Base-by-base conservation (phyloP, 1,139 yeast genomes). In the Petasospora fabianii region DNA sequence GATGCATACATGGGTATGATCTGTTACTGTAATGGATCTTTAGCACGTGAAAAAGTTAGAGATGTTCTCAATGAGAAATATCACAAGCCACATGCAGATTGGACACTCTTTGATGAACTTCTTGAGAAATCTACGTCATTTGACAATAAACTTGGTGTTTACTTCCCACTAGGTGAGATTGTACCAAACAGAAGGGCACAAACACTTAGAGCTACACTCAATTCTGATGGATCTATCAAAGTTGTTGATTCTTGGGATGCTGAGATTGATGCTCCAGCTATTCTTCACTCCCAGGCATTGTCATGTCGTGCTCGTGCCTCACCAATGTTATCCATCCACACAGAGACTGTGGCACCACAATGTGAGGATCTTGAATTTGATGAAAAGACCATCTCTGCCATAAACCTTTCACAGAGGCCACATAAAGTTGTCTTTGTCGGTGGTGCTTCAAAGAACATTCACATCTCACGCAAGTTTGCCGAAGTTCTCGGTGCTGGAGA, bases 1-100 rank as follows among this genome's bases (percentile, higher is more conserved):
- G 72, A 71, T 26, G 78, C 81, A 34, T 90, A 80, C 60, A 88
- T 88, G 97, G 96, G 95, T 24, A 88, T 88, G 97, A 77, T 88
- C 41, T 88, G 97, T 59, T 88, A 88, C 59, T 84, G 95, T 58
- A 88, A 88, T 59, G 97, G 97, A 0, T 75, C 96, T 0, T 66
- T 88, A 38, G 96, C 97, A 0, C 69, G 97, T 48, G 96, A 88
- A 54, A 71, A 73, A 44, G 69, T 88, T 6, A 68, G 95, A 35
- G 82, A 87, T 59, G 68, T 65, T 15, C 50, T 88, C 28, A 84
- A 84, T 54, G 62, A 64, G 20, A 68, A 71, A 51, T 62, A 67
- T 43, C 52, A 59, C 2, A 42, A 43, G n/a, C 44, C 50, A 20
- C 32, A 44, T 8, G 44, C 61, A 26, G 65, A 69, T 14, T 88